phyloP scores from a whole-genome alignment of 129 eudicot species.

The Tanacetum coccineum region DNA sequence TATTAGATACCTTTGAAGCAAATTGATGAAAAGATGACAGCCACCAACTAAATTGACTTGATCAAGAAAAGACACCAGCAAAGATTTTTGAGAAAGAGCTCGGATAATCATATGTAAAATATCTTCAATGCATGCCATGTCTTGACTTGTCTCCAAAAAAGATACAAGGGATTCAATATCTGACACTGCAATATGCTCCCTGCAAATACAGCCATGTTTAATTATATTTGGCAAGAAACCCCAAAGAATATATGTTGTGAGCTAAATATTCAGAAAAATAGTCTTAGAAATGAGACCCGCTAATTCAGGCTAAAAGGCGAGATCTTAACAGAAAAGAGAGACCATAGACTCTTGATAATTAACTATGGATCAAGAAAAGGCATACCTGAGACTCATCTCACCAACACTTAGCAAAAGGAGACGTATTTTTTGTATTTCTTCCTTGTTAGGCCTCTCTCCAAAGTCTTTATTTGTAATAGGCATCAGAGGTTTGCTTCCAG shows the following conservation, averaged over 20 bases:
- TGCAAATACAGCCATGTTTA: slow-evolving; percentile 30
- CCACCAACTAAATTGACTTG: slow-evolving; percentile 79
- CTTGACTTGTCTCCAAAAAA: slow-evolving; percentile 80
- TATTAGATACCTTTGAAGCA: slow-evolving; percentile 66
- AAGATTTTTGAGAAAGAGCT: slow-evolving; percentile 77
- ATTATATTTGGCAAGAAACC: neutral
- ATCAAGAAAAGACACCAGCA: slow-evolving; percentile 81
- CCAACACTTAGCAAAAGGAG: slow-evolving; percentile 92
- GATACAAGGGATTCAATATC: slow-evolving; percentile 86
- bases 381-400: slow-evolving; percentile 96
- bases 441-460: slow-evolving; percentile 75
- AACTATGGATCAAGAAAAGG: slow-evolving; percentile 8
- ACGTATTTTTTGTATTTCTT: slow-evolving; percentile 87
- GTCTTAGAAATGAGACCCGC: slow-evolving; percentile 2
- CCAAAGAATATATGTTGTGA: neutral
- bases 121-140: slow-evolving; percentile 92
- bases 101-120: slow-evolving; percentile 89
- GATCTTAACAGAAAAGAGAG: neutral
- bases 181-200: slow-evolving; percentile 67
- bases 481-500: slow-evolving; percentile 48
- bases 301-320: neutral
- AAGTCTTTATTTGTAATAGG: slow-evolving; percentile 47
- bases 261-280: no score
- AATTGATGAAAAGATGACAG: slow-evolving; percentile 88
- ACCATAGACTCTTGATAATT: neutral